These are phyloP conservation scores for Penicillium fimorum DNA, from an alignment of 495 filamentous ascomycete species.

Conservation along the genomic window DNA sequence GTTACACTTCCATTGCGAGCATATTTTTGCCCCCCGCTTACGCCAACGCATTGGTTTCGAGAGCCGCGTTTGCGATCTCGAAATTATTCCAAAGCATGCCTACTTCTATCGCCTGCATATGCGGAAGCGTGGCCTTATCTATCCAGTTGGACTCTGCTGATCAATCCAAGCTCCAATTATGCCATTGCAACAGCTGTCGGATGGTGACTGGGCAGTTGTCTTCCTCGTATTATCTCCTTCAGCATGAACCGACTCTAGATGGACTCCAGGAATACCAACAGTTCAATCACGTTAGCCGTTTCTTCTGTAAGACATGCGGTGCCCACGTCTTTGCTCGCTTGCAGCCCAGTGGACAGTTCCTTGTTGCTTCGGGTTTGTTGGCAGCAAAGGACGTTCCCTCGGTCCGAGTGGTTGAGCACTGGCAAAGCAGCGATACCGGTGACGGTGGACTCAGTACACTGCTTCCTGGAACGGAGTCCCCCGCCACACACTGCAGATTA, in stretches of 20 bases:
- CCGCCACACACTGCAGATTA: slow-evolving; percentile 20
- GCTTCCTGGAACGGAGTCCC: slow-evolving; percentile 29
- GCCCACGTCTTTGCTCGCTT: slow-evolving; percentile 55
- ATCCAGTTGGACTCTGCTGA: slow-evolving; percentile 37
- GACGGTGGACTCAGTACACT: slow-evolving; percentile 61
- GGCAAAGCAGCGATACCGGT: slow-evolving; percentile 46
- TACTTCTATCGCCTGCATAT: slow-evolving; percentile 54
- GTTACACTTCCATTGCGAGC: slow-evolving; percentile 15
- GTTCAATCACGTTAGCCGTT: slow-evolving; percentile 50
- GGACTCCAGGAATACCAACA: slow-evolving; percentile 49
- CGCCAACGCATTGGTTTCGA: slow-evolving; percentile 14
- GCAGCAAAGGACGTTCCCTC: slow-evolving; percentile 31
- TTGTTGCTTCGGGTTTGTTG: slow-evolving; percentile 44
- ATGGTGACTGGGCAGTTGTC: slow-evolving; percentile 57
- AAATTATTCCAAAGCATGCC: slow-evolving; percentile 9
- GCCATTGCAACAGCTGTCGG: slow-evolving; percentile 65
- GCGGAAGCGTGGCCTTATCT: slow-evolving; percentile 45
- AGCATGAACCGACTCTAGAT: slow-evolving; percentile 30
- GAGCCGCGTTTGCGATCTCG: background rate
- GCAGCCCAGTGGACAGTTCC: slow-evolving; percentile 32
- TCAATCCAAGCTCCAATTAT: slow-evolving; percentile 46
- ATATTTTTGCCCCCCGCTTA: slow-evolving; percentile 35
- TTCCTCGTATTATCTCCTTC: slow-evolving; percentile 50
- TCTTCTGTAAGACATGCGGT: slow-evolving; percentile 69
- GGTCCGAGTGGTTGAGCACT: slow-evolving; percentile 46